These are phyloP conservation scores for Diatrype stigma DNA, from an alignment of 2,329 filamentous ascomycete genomes.

Conservation along the genomic window DNA sequence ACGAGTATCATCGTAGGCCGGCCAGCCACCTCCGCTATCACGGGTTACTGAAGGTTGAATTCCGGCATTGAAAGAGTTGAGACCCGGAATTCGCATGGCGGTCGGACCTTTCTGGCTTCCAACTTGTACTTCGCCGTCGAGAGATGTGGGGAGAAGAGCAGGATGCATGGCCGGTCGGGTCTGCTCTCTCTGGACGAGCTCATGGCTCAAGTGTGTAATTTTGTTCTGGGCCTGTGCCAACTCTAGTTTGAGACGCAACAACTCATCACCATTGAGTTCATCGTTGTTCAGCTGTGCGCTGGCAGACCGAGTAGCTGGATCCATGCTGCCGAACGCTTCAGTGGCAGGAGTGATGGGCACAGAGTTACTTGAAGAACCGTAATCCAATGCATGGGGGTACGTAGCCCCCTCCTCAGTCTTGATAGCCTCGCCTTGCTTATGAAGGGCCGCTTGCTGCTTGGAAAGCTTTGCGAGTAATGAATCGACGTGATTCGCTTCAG, in stretches of 20 bases:
- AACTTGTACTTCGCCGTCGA: constrained; percentile 22
- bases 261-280: constrained; percentile 47
- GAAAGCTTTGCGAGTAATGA: constrained; percentile 68
- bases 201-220: constrained; percentile 67
- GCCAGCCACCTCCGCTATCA: constrained; percentile 47
- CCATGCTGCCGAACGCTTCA: constrained; percentile 47
- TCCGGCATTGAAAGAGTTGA: constrained; percentile 20
- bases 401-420: constrained; percentile 36
- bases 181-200: constrained; percentile 62
- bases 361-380: constrained; percentile 52
- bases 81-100: constrained; percentile 18
- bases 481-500: constrained; percentile 58
- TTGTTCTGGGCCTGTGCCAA: constrained; percentile 66
- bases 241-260: constrained; percentile 65
- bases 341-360: constrained; percentile 60
- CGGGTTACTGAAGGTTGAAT: constrained; percentile 33
- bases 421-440: constrained; percentile 54
- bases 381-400: constrained; percentile 37
- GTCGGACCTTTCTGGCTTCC: constrained; percentile 26
- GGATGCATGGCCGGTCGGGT: constrained; percentile 56
- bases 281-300: constrained; percentile 45
- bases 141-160: constrained; percentile 20
- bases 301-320: constrained; percentile 47
- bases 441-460: constrained; percentile 62
- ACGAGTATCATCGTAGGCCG: constrained; percentile 48